A percentile compares a stretch with the other conserved stretches of the same genome.
phyloP scores from a whole-genome alignment of 176 grass and related monocot species.

The Zoysia japonica region DNA sequence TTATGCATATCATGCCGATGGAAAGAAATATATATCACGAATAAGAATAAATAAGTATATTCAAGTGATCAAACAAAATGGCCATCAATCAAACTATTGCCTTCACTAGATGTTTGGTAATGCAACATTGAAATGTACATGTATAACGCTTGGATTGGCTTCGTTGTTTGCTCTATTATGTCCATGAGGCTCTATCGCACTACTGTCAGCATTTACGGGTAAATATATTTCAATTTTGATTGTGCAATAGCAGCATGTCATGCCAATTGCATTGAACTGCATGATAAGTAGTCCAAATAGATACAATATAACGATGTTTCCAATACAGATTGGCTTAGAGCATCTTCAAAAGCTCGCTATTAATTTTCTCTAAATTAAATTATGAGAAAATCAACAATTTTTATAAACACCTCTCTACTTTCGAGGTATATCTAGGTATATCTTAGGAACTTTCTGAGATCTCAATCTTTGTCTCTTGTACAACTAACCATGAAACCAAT shows the following conservation, averaged over 20 bases:
- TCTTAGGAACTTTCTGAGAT: too few species aligned
- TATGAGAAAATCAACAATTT: too few species aligned
- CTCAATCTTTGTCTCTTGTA: too few species aligned
- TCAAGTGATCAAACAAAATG: neutral
- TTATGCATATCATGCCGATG: neutral
- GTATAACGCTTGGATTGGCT: neutral
- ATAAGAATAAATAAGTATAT: neutral
- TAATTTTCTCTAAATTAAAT: too few species aligned
- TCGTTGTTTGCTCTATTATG: neutral
- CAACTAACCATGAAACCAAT: too few species aligned
- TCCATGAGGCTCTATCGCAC: neutral
- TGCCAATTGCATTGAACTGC: neutral
- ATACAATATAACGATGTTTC: neutral
- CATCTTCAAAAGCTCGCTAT: too few species aligned
- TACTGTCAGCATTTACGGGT: neutral
- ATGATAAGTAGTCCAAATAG: neutral
- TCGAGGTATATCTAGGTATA: too few species aligned
- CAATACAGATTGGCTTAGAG: too few species aligned
- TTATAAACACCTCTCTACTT: too few species aligned
- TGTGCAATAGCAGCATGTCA: neutral
- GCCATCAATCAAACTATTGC: neutral
- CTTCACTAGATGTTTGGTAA: neutral
- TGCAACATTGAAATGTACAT: neutral
- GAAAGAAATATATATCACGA: too few species aligned
- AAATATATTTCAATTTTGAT: neutral